Conservation (phyloP, 441 rosid genomes). For the Breynia disticha region DNA sequence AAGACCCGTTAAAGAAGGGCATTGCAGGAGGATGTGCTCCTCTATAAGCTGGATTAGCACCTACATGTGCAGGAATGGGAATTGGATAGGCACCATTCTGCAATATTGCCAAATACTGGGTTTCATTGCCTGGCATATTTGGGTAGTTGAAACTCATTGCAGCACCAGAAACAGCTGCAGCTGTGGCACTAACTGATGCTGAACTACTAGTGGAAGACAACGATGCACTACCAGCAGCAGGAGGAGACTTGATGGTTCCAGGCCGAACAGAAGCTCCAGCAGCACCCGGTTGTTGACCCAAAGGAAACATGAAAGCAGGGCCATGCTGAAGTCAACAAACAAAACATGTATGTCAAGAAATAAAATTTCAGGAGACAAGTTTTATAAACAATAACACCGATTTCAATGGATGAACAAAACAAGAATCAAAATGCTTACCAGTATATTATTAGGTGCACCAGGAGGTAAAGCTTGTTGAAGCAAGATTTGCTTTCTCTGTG, state of each 20-base stretch:
- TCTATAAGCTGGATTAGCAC: constrained; percentile 59
- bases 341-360: background rate
- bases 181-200: constrained; percentile 38
- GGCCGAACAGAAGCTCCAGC: constrained; percentile 67
- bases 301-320: constrained; percentile 80
- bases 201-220: constrained; percentile 39
- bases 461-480: constrained; percentile 82
- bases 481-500: constrained; percentile 76
- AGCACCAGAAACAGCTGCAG: constrained; percentile 51
- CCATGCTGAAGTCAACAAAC: constrained; percentile 46
- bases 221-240: constrained; percentile 37
- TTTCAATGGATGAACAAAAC: background rate
- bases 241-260: constrained; percentile 35
- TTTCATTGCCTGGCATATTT: constrained; percentile 68
- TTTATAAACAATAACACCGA: background rate
- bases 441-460: constrained; percentile 59
- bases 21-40: constrained; percentile 67
- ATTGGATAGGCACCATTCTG: constrained; percentile 74
- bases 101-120: constrained; percentile 82
- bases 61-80: constrained; percentile 85
- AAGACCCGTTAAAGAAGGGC: constrained; percentile 73
- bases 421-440: constrained; percentile 39
- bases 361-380: too few species aligned
- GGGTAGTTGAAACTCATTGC: constrained; percentile 85
- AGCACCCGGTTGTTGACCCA: constrained; percentile 71